phyloP scores from a whole-genome alignment of 345 rosid genomes.

The Turnera subulata region DNA sequence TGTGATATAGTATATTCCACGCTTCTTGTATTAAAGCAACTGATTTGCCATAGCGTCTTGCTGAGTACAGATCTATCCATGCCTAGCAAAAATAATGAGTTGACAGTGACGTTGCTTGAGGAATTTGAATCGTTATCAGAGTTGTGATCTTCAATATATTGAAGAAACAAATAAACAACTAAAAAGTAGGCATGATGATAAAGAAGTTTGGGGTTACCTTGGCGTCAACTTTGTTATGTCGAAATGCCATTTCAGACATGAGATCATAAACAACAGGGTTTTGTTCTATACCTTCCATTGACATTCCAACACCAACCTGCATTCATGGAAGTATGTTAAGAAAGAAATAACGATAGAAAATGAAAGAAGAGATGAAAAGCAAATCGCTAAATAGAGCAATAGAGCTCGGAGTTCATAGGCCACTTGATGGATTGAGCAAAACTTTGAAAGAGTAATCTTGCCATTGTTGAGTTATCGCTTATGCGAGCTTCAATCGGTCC shows the following conservation, averaged over 20 bases:
- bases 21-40: constrained; percentile 42
- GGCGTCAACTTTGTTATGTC: constrained; percentile 44
- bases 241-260: constrained; percentile 82
- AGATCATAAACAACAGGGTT: constrained; percentile 72
- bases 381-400: too few species aligned
- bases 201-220: constrained; percentile 39
- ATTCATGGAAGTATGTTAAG: constrained; percentile 9
- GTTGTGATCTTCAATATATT: too few species aligned
- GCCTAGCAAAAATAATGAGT: constrained; percentile 38
- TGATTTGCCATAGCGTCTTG: constrained; percentile 55
- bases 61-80: constrained; percentile 51
- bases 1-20: constrained; percentile 55
- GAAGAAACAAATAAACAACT: background rate
- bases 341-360: constrained; percentile 10
- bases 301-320: constrained; percentile 78
- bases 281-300: constrained; percentile 83
- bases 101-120: background rate
- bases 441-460: constrained; percentile 20
- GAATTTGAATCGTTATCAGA: background rate
- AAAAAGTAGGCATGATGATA: background rate
- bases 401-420: too few species aligned
- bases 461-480: constrained; percentile 64
- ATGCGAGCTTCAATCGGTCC: constrained; percentile 61
- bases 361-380: background rate
- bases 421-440: too few species aligned